Percentiles rank a stretch among this genome's conserved stretches.
Evolutionary conservation across 805 yeast genomes (phyloP).

Genomic region (Hanseniaspora pseudoguilliermondii): DNA sequence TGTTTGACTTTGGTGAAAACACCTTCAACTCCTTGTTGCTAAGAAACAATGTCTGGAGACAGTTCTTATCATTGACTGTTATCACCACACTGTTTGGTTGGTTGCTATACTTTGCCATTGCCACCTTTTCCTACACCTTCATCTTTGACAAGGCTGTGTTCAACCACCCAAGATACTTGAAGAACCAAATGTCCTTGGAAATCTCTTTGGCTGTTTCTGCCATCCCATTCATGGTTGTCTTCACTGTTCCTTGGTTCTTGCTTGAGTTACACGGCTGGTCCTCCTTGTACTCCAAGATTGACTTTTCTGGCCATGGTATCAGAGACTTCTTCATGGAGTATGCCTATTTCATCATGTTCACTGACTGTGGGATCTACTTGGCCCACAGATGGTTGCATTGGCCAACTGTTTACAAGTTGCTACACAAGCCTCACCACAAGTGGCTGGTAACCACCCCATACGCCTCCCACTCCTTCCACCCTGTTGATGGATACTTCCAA

Average conservation of each 20-base stretch:
- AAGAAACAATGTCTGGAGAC: conserved; percentile 64
- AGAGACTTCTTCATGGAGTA: conserved; percentile 51
- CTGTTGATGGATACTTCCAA: conserved; percentile 90
- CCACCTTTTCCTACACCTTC: conserved; percentile 60
- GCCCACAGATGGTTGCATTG: conserved; percentile 90
- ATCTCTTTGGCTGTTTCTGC: conserved; percentile 65
- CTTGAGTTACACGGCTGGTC: conserved; percentile 77
- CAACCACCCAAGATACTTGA: conserved; percentile 90
- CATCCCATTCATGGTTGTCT: conserved; percentile 76
- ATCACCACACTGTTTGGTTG: conserved; percentile 76
- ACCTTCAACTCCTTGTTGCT: conserved; percentile 57
- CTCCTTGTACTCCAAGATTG: conserved; percentile 52
- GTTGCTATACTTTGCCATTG: conserved; percentile 63
- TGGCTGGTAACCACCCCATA: conserved; percentile 98
- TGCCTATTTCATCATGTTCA: conserved; percentile 75
- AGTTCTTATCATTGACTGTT: conserved; percentile 49
- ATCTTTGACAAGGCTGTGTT: conserved; percentile 81
- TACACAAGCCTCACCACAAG: conserved; percentile 97
- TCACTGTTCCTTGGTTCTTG: conserved; percentile 85
- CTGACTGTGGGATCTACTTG: conserved; percentile 84
- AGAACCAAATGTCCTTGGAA: conserved; percentile 82
- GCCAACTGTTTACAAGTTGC: conserved; percentile 70
- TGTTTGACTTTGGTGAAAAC: conserved; percentile 43
- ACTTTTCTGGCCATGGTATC: conserved; percentile 57
- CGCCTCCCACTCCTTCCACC: conserved; percentile 98